phyloP scores from a whole-genome alignment of 148 eudicot genomes.

The Simmondsia chinensis region DNA sequence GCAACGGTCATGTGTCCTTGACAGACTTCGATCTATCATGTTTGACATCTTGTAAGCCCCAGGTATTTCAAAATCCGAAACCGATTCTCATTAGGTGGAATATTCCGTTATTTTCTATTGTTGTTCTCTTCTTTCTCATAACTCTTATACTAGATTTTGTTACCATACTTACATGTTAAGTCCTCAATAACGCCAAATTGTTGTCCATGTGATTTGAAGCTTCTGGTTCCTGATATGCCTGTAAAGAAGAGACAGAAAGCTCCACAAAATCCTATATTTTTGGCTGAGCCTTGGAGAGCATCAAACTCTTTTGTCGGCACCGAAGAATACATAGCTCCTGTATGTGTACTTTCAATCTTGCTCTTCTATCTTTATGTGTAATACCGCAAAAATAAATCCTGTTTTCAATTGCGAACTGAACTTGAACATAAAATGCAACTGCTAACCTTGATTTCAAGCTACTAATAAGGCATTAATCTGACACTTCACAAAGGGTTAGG shows the following conservation, averaged over 20 bases:
- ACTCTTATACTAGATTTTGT: too few species aligned
- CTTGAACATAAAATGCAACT: too few species aligned
- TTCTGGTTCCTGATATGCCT: slow-evolving; percentile 49
- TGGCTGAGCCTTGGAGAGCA: slow-evolving; percentile 97
- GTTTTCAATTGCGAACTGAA: too few species aligned
- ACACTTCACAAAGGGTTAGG: too few species aligned
- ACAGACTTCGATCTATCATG: slow-evolving; percentile 98
- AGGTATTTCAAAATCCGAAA: slow-evolving; percentile 32
- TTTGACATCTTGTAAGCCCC: slow-evolving; percentile 96
- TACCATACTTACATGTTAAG: background rate
- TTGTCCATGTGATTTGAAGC: slow-evolving; percentile 29
- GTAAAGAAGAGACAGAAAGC: slow-evolving; percentile 61
- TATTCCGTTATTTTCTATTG: background rate
- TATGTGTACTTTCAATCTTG: slow-evolving; percentile 17
- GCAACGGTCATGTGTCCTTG: slow-evolving; percentile 70
- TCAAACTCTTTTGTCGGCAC: slow-evolving; percentile 99
- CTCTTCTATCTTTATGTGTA: too few species aligned
- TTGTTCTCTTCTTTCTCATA: background rate
- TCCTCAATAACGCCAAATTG: background rate
- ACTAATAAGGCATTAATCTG: too few species aligned
- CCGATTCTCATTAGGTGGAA: too few species aligned
- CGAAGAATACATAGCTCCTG: slow-evolving; percentile 99
- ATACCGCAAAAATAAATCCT: too few species aligned
- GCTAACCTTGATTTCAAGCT: too few species aligned
- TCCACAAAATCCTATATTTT: slow-evolving; percentile 71